Conservation (phyloP, 345 rosid genomes). For the Draba incana region DNA sequence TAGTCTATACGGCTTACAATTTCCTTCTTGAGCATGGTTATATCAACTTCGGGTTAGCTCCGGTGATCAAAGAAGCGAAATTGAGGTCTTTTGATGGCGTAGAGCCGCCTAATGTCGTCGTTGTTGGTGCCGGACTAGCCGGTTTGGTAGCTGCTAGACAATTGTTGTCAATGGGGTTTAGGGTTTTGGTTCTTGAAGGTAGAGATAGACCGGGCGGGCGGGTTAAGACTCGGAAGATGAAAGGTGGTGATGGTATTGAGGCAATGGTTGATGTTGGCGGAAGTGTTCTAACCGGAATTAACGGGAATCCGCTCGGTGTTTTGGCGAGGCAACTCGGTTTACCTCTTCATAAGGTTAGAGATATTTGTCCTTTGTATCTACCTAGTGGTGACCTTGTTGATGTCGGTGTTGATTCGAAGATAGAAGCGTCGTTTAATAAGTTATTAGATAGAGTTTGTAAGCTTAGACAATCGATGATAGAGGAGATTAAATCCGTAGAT, state of each 20-base stretch:
- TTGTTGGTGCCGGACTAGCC: conserved; percentile 85
- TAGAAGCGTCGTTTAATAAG: conserved; percentile 86
- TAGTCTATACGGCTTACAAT: conserved; percentile 74
- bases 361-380: conserved; percentile 87
- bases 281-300: conserved; percentile 92
- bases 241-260: conserved; percentile 75
- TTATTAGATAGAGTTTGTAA: conserved; percentile 89
- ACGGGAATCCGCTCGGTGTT: conserved; percentile 94
- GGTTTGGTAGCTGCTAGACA: conserved; percentile 93
- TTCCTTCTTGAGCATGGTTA: conserved; percentile 86
- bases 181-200: conserved; percentile 88
- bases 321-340: conserved; percentile 83
- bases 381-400: conserved; percentile 80
- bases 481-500: conserved; percentile 88
- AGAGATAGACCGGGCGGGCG: conserved; percentile 85
- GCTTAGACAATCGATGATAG: conserved; percentile 94
- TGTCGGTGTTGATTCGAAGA: conserved; percentile 72
- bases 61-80: conserved; percentile 71
- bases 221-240: conserved; percentile 80
- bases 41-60: conserved; percentile 79
- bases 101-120: conserved; percentile 73
- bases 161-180: conserved; percentile 81
- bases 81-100: conserved; percentile 52
- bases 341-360: conserved; percentile 97
- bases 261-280: conserved; percentile 94